Evolutionary conservation across 208 protist genomes (phyloP).

Genomic region (Balamuthia mandrillaris): DNA sequence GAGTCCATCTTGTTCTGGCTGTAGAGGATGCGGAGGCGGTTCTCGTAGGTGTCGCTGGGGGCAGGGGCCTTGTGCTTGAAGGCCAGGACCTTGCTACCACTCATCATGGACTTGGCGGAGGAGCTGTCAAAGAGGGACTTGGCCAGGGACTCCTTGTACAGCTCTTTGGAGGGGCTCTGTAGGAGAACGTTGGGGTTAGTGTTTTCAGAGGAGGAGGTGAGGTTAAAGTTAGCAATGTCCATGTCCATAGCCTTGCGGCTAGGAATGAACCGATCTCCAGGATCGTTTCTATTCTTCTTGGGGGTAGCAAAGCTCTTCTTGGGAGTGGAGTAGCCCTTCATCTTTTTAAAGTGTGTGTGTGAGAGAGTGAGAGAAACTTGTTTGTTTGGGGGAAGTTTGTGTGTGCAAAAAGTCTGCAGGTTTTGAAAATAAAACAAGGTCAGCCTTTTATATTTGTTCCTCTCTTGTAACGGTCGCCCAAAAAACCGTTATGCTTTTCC

Average conservation of each 20-base stretch:
- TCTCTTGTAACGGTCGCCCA: no score
- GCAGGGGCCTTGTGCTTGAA: slow-evolving; percentile 77
- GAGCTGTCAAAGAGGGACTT: slow-evolving; percentile 33
- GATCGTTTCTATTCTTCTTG: no score
- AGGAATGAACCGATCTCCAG: slow-evolving; percentile 76
- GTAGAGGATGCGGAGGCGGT: slow-evolving; percentile 76
- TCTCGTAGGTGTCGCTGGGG: slow-evolving; percentile 54
- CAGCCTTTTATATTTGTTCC: no score
- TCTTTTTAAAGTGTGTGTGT: no score
- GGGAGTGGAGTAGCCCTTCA: no score
- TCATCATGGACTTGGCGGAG: not conserved
- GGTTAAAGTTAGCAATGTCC: slow-evolving; percentile 67
- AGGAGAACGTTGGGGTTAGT: not conserved
- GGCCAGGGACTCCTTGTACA: slow-evolving; percentile 56
- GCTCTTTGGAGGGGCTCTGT: slow-evolving; percentile 43
- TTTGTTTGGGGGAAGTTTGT: no score
- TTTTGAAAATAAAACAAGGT: no score
- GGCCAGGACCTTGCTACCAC: slow-evolving; percentile 79
- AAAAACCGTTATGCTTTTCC: no score
- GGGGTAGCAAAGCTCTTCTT: no score
- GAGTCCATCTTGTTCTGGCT: slow-evolving; percentile 55
- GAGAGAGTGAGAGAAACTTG: no score
- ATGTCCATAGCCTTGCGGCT: slow-evolving; percentile 67
- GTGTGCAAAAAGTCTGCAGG: no score
- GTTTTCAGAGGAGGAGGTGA: slow-evolving; percentile 47